Base-by-base conservation (phyloP, 2,329 filamentous ascomycete genomes). In the Exophiala oligosperma region DNA sequence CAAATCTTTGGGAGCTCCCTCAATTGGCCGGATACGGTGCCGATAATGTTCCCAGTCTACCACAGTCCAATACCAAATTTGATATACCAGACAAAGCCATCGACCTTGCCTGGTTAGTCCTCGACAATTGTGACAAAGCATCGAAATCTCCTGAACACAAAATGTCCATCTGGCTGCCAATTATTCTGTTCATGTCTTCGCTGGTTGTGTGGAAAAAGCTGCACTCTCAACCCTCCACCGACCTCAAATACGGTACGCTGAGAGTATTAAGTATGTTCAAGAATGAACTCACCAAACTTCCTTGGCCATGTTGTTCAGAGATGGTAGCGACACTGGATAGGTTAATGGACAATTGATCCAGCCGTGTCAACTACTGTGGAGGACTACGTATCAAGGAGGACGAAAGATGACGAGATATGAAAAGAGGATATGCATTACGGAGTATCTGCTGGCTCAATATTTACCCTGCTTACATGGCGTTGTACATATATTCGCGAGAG, bases 221-320 rank as follows among this genome's bases (percentile, higher is more conserved):
- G 9, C 43, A 47, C 4, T 41, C 24, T 43, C 43, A 44, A 21
- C 17, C 41, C 17, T 11, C 35, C 9, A 49, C 41, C 11, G 50
- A 53, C 8, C 37, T 41, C 8, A 57, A 53, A n/a, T 49, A 57
- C 37, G 55, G 55, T 9, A 53, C 41, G 41, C 24, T 57, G 32
- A 57, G 52, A 37, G 55, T 57, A 1, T 29, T 57, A 8, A 35
- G 44, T 17, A 57, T 57, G 55, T 57, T 49, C 50, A 57, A 53
- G 50, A 35, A 41, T 44, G 55, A 57, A 29, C 40, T 57, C 32
- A n/a, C 41, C n/a, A 44, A 57, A 28, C 24, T 57, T 12, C 50
- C 50, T 3, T 57, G 55, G 55, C 55, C 55, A 47, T 57, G 55
- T 37, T 57, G 55, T 21, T 21, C 11, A 11, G 29, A 46, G 28